Percentiles rank a stretch among this genome's conserved stretches.
Conservation (phyloP, 2,329 filamentous ascomycete genomes). For the Scedosporium minutisporum region DNA sequence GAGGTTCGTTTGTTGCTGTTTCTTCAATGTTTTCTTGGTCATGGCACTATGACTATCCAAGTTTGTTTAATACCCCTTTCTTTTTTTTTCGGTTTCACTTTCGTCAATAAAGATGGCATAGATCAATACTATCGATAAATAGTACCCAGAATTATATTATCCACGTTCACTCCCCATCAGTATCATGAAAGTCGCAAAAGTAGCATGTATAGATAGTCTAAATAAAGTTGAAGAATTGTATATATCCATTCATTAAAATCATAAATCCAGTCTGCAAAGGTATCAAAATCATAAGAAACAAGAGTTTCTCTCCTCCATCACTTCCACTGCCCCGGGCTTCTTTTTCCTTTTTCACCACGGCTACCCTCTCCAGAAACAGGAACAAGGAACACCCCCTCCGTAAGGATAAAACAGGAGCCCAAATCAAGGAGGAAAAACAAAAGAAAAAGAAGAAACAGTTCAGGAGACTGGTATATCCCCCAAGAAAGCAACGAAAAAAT, state of each 20-base stretch:
- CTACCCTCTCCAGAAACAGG: not conserved
- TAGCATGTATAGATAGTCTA: not conserved
- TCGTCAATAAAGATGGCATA: not conserved
- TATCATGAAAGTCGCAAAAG: not conserved
- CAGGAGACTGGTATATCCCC: not conserved
- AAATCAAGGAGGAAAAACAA: not conserved
- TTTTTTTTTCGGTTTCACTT: not conserved
- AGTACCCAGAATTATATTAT: too few species aligned
- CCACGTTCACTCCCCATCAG: too few species aligned
- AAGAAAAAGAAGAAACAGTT: not conserved
- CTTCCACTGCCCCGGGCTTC: not conserved
- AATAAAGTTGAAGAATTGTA: not conserved
- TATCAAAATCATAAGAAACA: not conserved
- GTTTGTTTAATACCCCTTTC: not conserved
- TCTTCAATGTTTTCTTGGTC: not conserved
- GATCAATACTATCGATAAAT: not conserved
- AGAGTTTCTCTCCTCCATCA: not conserved
- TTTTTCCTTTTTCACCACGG: not conserved
- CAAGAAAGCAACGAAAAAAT: not conserved
- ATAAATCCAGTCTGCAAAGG: not conserved
- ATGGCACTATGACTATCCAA: not conserved
- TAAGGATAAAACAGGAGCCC: not conserved
- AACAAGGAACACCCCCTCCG: not conserved
- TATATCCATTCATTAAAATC: not conserved
- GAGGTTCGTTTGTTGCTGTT: not conserved